phyloP scores from a whole-genome alignment of 805 yeast species.

The Yamadazyma sp. region DNA sequence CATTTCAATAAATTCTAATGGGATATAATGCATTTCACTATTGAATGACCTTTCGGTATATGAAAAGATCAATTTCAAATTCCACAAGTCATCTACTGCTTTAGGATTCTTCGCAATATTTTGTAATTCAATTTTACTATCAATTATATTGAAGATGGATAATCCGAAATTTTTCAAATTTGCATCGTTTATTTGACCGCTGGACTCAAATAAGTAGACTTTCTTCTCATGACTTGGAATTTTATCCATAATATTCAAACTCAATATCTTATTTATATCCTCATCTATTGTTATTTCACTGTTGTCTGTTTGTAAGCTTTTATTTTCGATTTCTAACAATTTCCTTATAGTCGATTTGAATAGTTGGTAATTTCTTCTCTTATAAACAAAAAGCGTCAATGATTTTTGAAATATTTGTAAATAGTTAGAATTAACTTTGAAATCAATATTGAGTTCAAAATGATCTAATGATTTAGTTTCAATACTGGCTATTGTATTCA shows the following conservation, averaged over 20 bases:
- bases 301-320: slow-evolving; percentile 22
- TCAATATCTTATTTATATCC: slow-evolving; percentile 22
- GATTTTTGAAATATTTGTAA: slow-evolving; percentile 40
- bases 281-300: slow-evolving; percentile 23
- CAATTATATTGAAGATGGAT: slow-evolving; percentile 45
- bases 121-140: slow-evolving; percentile 52
- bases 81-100: slow-evolving; percentile 58
- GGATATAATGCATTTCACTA: slow-evolving; percentile 42
- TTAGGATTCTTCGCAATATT: slow-evolving; percentile 40
- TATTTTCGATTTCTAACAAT: slow-evolving; percentile 34
- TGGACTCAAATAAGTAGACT: slow-evolving; percentile 20
- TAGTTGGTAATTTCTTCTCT: slow-evolving; percentile 40
- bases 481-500: slow-evolving; percentile 47
- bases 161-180: slow-evolving; percentile 24
- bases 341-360: slow-evolving; percentile 30
- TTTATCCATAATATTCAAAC: slow-evolving; percentile 20
- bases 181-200: slow-evolving; percentile 13
- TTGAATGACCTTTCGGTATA: slow-evolving; percentile 42
- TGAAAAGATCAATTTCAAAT: slow-evolving; percentile 57
- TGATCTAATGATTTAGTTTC: slow-evolving; percentile 46
- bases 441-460: slow-evolving; percentile 51
- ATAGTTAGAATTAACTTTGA: slow-evolving; percentile 39
- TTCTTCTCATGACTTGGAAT: slow-evolving; percentile 28
- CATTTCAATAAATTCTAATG: slow-evolving; percentile 49
- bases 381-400: slow-evolving; percentile 51